Base-by-base conservation (phyloP, 2,329 filamentous ascomycete species). In the Sclerotinia borealis region DNA sequence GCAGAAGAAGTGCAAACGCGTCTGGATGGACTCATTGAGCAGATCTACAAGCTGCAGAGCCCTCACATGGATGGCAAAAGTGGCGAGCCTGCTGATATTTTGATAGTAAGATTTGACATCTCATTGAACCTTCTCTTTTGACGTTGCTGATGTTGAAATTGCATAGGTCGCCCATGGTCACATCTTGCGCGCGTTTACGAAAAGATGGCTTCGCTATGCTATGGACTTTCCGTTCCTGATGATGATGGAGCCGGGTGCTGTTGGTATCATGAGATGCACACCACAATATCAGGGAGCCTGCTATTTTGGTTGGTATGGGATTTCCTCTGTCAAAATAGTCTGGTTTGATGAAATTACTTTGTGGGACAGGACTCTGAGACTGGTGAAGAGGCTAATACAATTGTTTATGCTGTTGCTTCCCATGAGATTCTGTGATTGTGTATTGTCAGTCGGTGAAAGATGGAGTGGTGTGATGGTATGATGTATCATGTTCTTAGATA, bases 151-250 rank as follows among this genome's bases (percentile, higher is more conserved):
- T n/a, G n/a, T n/a, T n/a, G n/a, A n/a, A n/a, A n/a, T n/a, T n/a
- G n/a, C n/a, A n/a, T n/a, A n/a, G n/a, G n/a, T n/a, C n/a, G n/a
- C n/a, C n/a, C n/a, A n/a, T n/a, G n/a, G n/a, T n/a, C n/a, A n/a
- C n/a, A n/a, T n/a, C n/a, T n/a, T n/a, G n/a, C n/a, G n/a, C n/a
- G n/a, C n/a, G n/a, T n/a, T n/a, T n/a, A n/a, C n/a, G n/a, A n/a
- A n/a, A n/a, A n/a, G n/a, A n/a, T n/a, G n/a, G 81, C 72, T 83
- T 3, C 76, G 75, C 0, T 79, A 78, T 72, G 69, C 66, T 13
- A 48, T 72, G 52, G 65, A 66, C 29, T 67, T 66, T 39, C 68
- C 68, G 9, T 55, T 72, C 13, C 63, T 62, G 8, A 65, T 72
- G 66, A 67, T 72, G 50, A 65, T 72, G 34, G 70, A 72, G 37